Conservation (phyloP, 2,329 filamentous ascomycete species). For the Colletotrichum ledebouriae region DNA sequence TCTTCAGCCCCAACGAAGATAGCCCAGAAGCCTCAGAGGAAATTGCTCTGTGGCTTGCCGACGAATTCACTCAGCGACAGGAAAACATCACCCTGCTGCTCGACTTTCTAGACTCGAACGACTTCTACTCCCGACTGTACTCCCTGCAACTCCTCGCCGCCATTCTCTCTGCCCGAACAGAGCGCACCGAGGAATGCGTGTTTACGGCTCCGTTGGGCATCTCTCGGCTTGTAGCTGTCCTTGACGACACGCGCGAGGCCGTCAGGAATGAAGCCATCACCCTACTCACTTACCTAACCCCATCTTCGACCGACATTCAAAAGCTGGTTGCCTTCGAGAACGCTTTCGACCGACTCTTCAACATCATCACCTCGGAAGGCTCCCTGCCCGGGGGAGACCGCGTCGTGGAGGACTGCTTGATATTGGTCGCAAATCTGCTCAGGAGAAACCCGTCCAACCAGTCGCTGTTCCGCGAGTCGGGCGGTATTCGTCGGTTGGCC, state of each 20-base stretch:
- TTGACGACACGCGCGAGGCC: slow-evolving; percentile 89
- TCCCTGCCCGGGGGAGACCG: slow-evolving; percentile 85
- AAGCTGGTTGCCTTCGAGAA: slow-evolving; percentile 97
- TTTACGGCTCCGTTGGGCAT: slow-evolving; percentile 91
- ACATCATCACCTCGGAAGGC: slow-evolving; percentile 85
- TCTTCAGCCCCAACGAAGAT: slow-evolving; percentile 79
- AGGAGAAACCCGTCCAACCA: slow-evolving; percentile 92
- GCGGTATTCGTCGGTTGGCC: slow-evolving; percentile 80
- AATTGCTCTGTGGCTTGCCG: slow-evolving; percentile 94
- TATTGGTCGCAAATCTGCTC: slow-evolving; percentile 89
- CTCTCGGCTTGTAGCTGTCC: slow-evolving; percentile 82
- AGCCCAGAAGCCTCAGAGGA: slow-evolving; percentile 96
- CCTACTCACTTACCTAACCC: slow-evolving; percentile 90
- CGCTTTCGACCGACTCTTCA: slow-evolving; percentile 89
- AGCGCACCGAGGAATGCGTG: slow-evolving; percentile 94
- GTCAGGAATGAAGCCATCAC: slow-evolving; percentile 88
- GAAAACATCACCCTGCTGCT: slow-evolving; percentile 95
- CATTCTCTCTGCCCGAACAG: slow-evolving; percentile 86
- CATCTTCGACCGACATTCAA: slow-evolving; percentile 88
- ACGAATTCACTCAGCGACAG: slow-evolving; percentile 97
- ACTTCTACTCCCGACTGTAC: slow-evolving; percentile 94
- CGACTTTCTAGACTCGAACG: slow-evolving; percentile 86
- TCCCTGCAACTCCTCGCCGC: slow-evolving; percentile 89
- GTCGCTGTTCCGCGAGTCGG: slow-evolving; percentile 91
- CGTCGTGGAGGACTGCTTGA: slow-evolving; percentile 92